These are phyloP conservation scores for Eimeria zaria DNA, from an alignment of 169 alveolate genomes.

Conservation along the genomic window DNA sequence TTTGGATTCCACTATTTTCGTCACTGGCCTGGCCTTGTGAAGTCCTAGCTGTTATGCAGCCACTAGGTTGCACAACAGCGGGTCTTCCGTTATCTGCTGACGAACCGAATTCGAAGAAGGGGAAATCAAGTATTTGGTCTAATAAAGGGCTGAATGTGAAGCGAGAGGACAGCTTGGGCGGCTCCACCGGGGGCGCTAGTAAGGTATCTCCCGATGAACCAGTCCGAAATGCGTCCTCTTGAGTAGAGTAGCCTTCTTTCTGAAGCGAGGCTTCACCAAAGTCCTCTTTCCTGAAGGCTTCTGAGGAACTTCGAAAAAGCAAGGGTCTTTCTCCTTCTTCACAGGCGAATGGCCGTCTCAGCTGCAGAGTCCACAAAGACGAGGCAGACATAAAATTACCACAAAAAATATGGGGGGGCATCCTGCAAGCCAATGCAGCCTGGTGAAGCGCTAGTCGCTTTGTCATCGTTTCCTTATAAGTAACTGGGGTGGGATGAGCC, in stretches of 20 bases:
- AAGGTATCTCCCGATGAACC: background rate
- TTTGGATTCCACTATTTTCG: background rate
- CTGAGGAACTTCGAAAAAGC: slow-evolving; percentile 2
- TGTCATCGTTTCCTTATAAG: background rate
- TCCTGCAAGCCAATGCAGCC: slow-evolving; percentile 59
- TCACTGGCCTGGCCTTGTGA: slow-evolving; percentile 12
- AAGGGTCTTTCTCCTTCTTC: slow-evolving; percentile 15
- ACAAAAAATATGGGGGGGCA: slow-evolving; percentile 63
- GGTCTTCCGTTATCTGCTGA: background rate
- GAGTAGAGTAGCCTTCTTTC: background rate
- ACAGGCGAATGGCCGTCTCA: slow-evolving; percentile 40
- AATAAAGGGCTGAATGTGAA: background rate
- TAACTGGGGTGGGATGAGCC: background rate
- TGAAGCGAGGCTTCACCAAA: background rate
- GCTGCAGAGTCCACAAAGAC: slow-evolving; percentile 81
- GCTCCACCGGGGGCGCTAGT: background rate
- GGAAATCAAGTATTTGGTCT: slow-evolving; percentile 4
- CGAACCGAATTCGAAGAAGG: background rate
- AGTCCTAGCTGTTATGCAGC: background rate
- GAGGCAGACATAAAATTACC: slow-evolving; percentile 66
- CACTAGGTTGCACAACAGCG: background rate
- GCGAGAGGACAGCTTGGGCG: slow-evolving; percentile 1
- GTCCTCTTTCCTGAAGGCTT: background rate
- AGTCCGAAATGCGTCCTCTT: background rate
- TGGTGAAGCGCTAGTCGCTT: slow-evolving; percentile 67